Base-by-base conservation (phyloP, 2,329 filamentous ascomycete genomes). In the Didymella keratinophila region DNA sequence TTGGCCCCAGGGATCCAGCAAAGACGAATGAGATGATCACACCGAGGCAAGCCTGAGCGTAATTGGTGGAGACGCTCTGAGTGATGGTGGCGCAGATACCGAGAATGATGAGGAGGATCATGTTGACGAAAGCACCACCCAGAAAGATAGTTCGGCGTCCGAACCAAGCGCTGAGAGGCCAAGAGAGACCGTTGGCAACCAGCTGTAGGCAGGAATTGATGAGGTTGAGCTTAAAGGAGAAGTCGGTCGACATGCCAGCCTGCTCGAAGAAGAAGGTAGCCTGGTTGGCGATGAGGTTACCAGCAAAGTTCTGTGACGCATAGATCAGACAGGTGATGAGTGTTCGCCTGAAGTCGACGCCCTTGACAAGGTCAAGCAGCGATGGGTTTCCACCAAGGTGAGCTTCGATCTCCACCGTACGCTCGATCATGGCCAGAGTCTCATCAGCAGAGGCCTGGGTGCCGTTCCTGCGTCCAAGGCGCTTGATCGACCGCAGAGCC, bases 1-100 rank as follows among this genome's bases (percentile, higher is more conserved):
- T 84, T n/a, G 87, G 87, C 2, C 85, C 87, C 16, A 85, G 85
- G 63, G 84, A 84, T 18, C 87, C 76, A 36, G 82, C 84, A 77
- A 87, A 90, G 25, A 88, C 78, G 61, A 89, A 84, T 21, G 87
- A 89, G 67, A 89, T 81, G 68, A 89, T 84, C 42, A 89, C 77
- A 53, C 86, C 87, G 16, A 89, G 78, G 16, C 83, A 84, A 23
- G 87, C 87, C 71, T 87, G 84, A 1, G 86, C 86, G 46, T 82
- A 78, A 60, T 75, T 80, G 50, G 84, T 70, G 4, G 81, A 65
- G 0, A 52, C 76, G 34, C 69, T 74, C 7, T 52, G 44, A 44
- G 75, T 78, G 53, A 86, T 72, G 7, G 85, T 86, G 52, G 72
- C 87, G 2, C 84, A 84, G 65, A 89, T 78, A 70, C 86, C 87